Evolutionary conservation across 257 asterid species (phyloP).

Genomic region (Primulina tabacum): DNA sequence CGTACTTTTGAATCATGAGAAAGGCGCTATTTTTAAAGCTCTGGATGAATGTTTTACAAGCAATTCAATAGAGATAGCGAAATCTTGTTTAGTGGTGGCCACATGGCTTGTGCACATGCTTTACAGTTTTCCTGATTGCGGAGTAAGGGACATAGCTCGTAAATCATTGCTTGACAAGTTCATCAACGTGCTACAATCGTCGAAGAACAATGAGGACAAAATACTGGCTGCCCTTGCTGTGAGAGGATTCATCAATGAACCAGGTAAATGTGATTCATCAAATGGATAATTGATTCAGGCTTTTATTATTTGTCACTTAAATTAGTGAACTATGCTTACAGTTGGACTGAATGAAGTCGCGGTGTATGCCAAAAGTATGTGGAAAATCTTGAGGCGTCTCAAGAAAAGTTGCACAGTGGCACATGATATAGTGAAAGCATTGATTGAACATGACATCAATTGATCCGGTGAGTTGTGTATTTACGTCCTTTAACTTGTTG

Average conservation of each 20-base stretch:
- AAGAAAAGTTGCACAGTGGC: conserved; percentile 55
- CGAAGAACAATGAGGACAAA: conserved; percentile 75
- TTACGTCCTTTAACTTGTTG: background rate
- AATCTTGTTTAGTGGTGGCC: conserved; percentile 55
- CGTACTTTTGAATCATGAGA: conserved; percentile 68
- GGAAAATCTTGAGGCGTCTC: conserved; percentile 61
- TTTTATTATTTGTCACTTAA: conserved; percentile 15
- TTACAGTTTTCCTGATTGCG: conserved; percentile 62
- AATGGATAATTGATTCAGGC: background rate
- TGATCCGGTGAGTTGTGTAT: conserved; percentile 57
- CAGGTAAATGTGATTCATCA: conserved; percentile 36
- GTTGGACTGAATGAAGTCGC: conserved; percentile 61
- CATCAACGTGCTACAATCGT: conserved; percentile 62
- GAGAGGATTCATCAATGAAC: conserved; percentile 58
- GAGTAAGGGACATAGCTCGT: conserved; percentile 60
- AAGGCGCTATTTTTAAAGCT: conserved; percentile 60
- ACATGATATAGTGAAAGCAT: conserved; percentile 56
- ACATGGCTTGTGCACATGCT: conserved; percentile 83
- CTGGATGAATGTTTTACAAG: conserved; percentile 68
- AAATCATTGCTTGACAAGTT: conserved; percentile 68
- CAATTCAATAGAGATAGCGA: conserved; percentile 68
- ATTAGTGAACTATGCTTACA: conserved; percentile 12
- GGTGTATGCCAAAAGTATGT: conserved; percentile 50
- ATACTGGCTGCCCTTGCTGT: conserved; percentile 68
- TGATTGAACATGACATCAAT: conserved; percentile 66